These are phyloP conservation scores for Cryphonectria nitschkei DNA, from an alignment of 2,329 filamentous ascomycete genomes.

Conservation along the genomic window DNA sequence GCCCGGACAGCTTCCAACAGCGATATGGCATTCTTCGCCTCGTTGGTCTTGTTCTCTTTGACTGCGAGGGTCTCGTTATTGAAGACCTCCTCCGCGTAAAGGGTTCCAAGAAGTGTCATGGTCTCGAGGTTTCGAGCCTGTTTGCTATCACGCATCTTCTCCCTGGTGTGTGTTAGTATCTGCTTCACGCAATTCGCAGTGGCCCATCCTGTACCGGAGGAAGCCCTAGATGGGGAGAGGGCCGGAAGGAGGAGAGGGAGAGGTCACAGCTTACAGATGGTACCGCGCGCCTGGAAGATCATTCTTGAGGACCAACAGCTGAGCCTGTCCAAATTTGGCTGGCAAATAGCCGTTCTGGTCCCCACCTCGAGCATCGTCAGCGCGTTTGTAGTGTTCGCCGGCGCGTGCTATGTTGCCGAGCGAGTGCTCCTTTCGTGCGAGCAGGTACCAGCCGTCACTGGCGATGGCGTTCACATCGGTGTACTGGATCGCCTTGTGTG, in stretches of 20 bases:
- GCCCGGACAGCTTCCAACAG: conserved; percentile 81
- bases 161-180: conserved; percentile 40
- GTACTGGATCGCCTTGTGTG: conserved; percentile 90
- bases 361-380: conserved; percentile 89
- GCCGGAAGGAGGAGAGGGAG: not conserved
- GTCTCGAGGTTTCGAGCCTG: conserved; percentile 83
- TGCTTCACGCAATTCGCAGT: not conserved
- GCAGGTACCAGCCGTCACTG: conserved; percentile 95
- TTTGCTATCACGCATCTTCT: conserved; percentile 81
- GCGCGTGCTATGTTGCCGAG: conserved; percentile 75
- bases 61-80: conserved; percentile 69
- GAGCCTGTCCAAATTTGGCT: conserved; percentile 91
- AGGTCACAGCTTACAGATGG: conserved; percentile 54
- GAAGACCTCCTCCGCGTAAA: conserved; percentile 96
- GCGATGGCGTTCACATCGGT: conserved; percentile 96
- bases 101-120: conserved; percentile 86
- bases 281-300: conserved; percentile 93
- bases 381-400: conserved; percentile 82
- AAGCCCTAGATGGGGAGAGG: not conserved
- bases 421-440: conserved; percentile 90
- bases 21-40: conserved; percentile 83
- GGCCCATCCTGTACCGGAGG: not conserved
- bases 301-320: conserved; percentile 81
- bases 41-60: conserved; percentile 85
- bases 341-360: conserved; percentile 90